Percentiles rank a stretch among this genome's conserved stretches.
Evolutionary conservation across 257 asterid genomes (phyloP).

Genomic region (Galeopsis tetrahit): DNA sequence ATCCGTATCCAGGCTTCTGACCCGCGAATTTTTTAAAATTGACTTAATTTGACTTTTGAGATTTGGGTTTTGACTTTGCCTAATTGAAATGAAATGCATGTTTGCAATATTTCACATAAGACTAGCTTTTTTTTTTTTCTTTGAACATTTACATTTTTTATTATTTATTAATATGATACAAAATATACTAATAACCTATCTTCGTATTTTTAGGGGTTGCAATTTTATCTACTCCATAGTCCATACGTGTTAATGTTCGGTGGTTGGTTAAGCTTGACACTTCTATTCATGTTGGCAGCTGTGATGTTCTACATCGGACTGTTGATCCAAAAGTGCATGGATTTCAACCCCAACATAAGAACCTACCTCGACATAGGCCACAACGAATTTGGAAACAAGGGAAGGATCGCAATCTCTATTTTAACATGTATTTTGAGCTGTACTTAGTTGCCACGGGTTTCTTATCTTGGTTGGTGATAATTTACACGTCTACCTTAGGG

Average conservation of each 20-base stretch:
- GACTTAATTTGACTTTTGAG: too few relatives aligned
- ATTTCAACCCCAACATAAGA: constrained; percentile 45
- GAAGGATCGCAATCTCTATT: constrained; percentile 49
- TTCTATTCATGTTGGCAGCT: constrained; percentile 48
- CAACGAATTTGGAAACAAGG: constrained; percentile 48
- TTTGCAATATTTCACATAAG: too few relatives aligned
- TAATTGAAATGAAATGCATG: too few relatives aligned
- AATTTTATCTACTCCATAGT: constrained; percentile 57
- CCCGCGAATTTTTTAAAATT: too few relatives aligned
- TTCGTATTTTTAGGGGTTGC: constrained; percentile 56
- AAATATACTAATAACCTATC: too few relatives aligned
- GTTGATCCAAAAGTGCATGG: constrained; percentile 63
- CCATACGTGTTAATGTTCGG: constrained; percentile 64
- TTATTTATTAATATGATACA: too few relatives aligned
- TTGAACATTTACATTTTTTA: too few relatives aligned
- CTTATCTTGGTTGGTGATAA: too few relatives aligned
- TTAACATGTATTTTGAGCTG: constrained; percentile 62
- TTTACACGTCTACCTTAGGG: too few relatives aligned
- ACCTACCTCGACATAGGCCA: constrained; percentile 64
- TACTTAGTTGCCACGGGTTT: constrained; percentile 72
- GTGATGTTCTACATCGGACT: constrained; percentile 58
- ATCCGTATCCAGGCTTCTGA: too few relatives aligned
- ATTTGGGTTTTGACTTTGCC: too few relatives aligned
- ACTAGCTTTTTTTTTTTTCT: too few relatives aligned
- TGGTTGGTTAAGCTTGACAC: constrained; percentile 66